phyloP scores from a whole-genome alignment of 768 basidiomycete species.

The Cystofilobasidium macerans region DNA sequence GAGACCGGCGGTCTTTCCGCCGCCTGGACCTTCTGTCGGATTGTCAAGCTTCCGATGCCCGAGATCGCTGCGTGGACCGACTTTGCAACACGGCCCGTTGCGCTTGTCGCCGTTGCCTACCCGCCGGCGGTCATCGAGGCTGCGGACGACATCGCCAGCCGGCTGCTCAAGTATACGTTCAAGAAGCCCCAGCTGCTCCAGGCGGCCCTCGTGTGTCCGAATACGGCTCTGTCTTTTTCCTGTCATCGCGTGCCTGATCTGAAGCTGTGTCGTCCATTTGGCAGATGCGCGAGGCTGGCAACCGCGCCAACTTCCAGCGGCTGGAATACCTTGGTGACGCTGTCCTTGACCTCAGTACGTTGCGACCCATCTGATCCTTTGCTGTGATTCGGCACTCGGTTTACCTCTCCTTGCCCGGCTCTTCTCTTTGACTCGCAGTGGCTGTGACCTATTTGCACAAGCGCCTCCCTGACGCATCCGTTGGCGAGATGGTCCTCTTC shows the following conservation, averaged over 20 bases:
- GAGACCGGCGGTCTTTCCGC: slow-evolving; percentile 58
- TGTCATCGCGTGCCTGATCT: too few relatives aligned
- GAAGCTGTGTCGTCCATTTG: too few relatives aligned
- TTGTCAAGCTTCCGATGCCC: slow-evolving; percentile 55
- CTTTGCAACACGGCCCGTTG: slow-evolving; percentile 43
- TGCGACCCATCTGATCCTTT: neutral
- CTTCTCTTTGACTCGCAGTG: slow-evolving; percentile 43
- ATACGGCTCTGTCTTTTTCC: too few relatives aligned
- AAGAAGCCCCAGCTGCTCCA: too few relatives aligned
- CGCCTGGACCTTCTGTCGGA: slow-evolving; percentile 55
- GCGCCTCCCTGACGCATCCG: slow-evolving; percentile 53
- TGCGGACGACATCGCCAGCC: too few relatives aligned
- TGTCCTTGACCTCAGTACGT: slow-evolving; percentile 68
- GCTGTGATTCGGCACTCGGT: neutral
- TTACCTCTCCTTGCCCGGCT: neutral
- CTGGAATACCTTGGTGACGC: slow-evolving; percentile 81
- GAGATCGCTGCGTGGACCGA: slow-evolving; percentile 61
- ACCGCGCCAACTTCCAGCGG: slow-evolving; percentile 55
- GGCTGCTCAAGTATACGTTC: too few relatives aligned
- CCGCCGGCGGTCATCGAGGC: slow-evolving; percentile 36
- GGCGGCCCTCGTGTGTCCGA: too few relatives aligned
- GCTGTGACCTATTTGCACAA: slow-evolving; percentile 60
- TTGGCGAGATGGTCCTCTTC: slow-evolving; percentile 65
- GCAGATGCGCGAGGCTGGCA: slow-evolving; percentile 61
- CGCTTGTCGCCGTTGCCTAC: slow-evolving; percentile 38